These are phyloP conservation scores for Talaromyces ruber DNA, from an alignment of 495 filamentous ascomycete species.

Conservation along the genomic window DNA sequence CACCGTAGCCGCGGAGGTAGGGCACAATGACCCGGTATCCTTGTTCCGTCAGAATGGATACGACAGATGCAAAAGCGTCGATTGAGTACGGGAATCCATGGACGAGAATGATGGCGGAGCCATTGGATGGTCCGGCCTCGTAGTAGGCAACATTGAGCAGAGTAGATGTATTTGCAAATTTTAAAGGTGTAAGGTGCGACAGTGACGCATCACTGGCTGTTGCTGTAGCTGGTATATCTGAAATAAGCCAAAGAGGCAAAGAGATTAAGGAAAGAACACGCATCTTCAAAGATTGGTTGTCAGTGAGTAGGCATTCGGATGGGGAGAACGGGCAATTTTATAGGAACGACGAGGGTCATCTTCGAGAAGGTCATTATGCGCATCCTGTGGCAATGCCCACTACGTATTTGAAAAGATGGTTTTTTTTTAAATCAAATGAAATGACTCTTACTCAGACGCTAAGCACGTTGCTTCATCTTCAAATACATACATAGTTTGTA, in stretches of 20 bases:
- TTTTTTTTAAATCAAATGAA: background rate
- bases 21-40: slow-evolving; percentile 19
- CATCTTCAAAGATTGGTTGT: background rate
- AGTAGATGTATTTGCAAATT: background rate
- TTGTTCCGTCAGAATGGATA: slow-evolving; percentile 9
- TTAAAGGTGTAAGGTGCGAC: background rate
- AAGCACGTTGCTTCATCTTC: background rate
- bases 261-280: background rate
- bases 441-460: background rate
- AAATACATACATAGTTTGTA: background rate
- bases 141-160: slow-evolving; percentile 3
- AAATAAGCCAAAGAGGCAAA: background rate
- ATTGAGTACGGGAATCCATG: slow-evolving; percentile 18
- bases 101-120: slow-evolving; percentile 9
- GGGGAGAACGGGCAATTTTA: background rate
- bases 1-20: slow-evolving; percentile 16
- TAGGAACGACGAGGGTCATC: background rate
- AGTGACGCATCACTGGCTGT: background rate
- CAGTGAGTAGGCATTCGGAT: background rate
- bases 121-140: slow-evolving; percentile 1
- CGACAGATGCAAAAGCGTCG: slow-evolving; percentile 14
- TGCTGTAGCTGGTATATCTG: background rate
- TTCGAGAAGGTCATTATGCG: background rate
- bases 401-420: too few species aligned
- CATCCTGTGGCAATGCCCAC: background rate